phyloP scores from a whole-genome alignment of 1,139 yeast genomes.

The Geotrichum cucujoidarum region DNA sequence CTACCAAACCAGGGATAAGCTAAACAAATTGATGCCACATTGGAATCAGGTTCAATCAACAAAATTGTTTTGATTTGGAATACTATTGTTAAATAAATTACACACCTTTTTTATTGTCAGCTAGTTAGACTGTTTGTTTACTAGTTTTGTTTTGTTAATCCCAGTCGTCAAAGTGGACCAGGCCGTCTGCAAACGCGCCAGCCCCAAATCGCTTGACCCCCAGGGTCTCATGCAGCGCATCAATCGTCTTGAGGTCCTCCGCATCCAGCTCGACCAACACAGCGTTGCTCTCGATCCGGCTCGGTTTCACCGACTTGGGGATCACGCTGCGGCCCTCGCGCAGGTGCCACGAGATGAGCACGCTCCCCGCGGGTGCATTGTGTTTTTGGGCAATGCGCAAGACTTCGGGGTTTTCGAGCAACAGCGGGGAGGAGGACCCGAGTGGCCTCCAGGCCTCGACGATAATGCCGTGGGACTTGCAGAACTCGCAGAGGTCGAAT shows the following conservation, averaged over 20 bases:
- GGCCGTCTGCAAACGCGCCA: slow-evolving; percentile 37
- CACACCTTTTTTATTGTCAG: background rate
- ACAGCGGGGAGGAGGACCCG: slow-evolving; percentile 65
- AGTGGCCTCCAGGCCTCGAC: slow-evolving; percentile 78
- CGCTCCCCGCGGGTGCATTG: slow-evolving; percentile 52
- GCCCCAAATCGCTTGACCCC: slow-evolving; percentile 49
- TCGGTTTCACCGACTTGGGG: slow-evolving; percentile 66
- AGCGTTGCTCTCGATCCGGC: slow-evolving; percentile 57
- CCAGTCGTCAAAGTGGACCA: slow-evolving; percentile 34
- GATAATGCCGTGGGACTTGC: slow-evolving; percentile 50
- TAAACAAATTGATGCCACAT: too few species aligned
- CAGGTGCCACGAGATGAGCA: slow-evolving; percentile 68
- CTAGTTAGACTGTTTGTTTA: background rate
- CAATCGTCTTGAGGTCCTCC: slow-evolving; percentile 53
- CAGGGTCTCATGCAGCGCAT: slow-evolving; percentile 43
- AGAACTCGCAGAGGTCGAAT: slow-evolving; percentile 51
- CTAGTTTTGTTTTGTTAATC: slow-evolving; percentile 28
- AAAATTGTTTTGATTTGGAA: too few species aligned
- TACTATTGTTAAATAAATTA: too few species aligned
- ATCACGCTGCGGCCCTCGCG: slow-evolving; percentile 67
- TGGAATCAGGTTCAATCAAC: too few species aligned
- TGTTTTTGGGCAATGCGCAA: slow-evolving; percentile 52
- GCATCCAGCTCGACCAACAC: slow-evolving; percentile 47
- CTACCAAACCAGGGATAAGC: too few species aligned
- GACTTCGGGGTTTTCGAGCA: slow-evolving; percentile 49